Conservation (phyloP, 495 filamentous ascomycete genomes). For the Sphaerosporella brunnea region DNA sequence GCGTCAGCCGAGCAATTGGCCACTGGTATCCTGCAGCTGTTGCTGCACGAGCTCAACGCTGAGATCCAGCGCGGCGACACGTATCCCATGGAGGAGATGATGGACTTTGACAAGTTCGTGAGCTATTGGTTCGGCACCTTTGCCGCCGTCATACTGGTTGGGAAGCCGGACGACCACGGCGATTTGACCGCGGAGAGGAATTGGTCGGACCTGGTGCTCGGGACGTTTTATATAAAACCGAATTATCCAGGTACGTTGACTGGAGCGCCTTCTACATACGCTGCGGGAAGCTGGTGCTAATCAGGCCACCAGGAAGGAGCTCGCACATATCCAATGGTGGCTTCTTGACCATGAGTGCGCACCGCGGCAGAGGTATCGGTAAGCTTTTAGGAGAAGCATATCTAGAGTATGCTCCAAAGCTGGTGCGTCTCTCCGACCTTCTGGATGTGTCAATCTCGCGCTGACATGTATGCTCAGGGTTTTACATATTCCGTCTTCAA, state of each 20-base stretch:
- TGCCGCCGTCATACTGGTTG: slow-evolving; percentile 80
- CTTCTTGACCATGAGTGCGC: slow-evolving; percentile 79
- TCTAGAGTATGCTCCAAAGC: slow-evolving; percentile 80
- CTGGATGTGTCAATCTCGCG: background rate
- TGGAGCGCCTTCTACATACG: background rate
- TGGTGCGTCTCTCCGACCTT: slow-evolving; percentile 35
- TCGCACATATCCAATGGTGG: slow-evolving; percentile 94
- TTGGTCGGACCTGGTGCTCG: slow-evolving; percentile 73
- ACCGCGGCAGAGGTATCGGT: slow-evolving; percentile 79
- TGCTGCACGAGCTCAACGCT: slow-evolving; percentile 72
- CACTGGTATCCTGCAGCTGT: slow-evolving; percentile 53
- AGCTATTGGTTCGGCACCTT: slow-evolving; percentile 95
- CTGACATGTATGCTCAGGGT: slow-evolving; percentile 33
- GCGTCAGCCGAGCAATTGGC: slow-evolving; percentile 58
- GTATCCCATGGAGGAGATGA: slow-evolving; percentile 74
- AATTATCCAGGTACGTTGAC: slow-evolving; percentile 60
- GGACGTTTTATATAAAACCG: slow-evolving; percentile 92
- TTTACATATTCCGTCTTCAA: slow-evolving; percentile 97
- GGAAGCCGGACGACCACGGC: slow-evolving; percentile 34
- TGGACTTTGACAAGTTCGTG: slow-evolving; percentile 58
- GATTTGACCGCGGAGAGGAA: slow-evolving; percentile 34
- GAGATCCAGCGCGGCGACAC: slow-evolving; percentile 95
- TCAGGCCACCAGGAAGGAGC: slow-evolving; percentile 51
- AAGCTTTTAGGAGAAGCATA: slow-evolving; percentile 87
- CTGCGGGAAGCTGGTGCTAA: background rate